These are phyloP conservation scores for Dorcoceras hygrometricum DNA, from an alignment of 257 asterid species.

Conservation along the genomic window DNA sequence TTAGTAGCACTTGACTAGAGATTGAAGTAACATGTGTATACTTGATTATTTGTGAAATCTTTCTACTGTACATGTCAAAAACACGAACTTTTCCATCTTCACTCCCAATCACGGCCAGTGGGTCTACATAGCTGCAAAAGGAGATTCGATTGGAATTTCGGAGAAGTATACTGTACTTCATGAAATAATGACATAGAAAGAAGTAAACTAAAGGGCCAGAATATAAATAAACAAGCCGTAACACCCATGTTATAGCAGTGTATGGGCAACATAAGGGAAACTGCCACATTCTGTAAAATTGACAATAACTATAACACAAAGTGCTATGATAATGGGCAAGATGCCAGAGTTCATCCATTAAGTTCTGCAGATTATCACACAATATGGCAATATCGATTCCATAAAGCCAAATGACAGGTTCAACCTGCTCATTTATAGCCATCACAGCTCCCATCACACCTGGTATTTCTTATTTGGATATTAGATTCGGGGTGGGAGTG, in stretches of 20 bases:
- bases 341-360: not conserved
- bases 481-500: constrained; percentile 12
- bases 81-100: constrained; percentile 90
- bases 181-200: constrained; percentile 1
- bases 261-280: constrained; percentile 6
- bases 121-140: constrained; percentile 75
- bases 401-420: constrained; percentile 7
- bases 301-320: not conserved
- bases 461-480: constrained; percentile 9
- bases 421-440: constrained; percentile 9
- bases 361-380: constrained; percentile 3
- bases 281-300: constrained; percentile 1
- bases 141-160: constrained; percentile 18
- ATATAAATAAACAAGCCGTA: constrained; percentile 6
- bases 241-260: not conserved
- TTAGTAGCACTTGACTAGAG: constrained; percentile 9
- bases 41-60: constrained; percentile 79
- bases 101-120: constrained; percentile 89
- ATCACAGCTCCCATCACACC: constrained; percentile 5
- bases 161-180: constrained; percentile 2
- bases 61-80: constrained; percentile 94
- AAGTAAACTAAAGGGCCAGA: not conserved
- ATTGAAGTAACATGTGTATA: constrained; percentile 27
- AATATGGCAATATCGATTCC: not conserved
- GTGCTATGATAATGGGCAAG: constrained; percentile 2